These are phyloP conservation scores for Erodium moschatum DNA, from an alignment of 441 rosid species.

Conservation along the genomic window DNA sequence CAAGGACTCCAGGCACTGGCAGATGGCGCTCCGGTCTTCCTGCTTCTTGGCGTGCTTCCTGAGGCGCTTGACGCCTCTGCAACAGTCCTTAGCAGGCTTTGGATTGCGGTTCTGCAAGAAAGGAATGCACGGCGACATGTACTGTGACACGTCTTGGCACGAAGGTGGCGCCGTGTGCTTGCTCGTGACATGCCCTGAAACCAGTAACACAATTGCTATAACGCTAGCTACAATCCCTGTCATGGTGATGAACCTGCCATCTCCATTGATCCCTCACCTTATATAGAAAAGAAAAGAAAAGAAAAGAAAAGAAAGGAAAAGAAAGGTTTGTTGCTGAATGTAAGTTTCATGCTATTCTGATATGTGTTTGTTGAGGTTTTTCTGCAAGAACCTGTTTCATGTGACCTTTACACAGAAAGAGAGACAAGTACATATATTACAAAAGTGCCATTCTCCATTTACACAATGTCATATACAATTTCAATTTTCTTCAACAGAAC, in stretches of 20 bases:
- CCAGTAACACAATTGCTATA: neutral
- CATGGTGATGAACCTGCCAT: neutral
- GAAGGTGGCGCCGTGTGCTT: neutral
- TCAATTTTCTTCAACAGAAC: neutral
- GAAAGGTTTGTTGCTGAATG: neutral
- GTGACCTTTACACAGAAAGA: no score
- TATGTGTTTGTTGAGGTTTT: neutral
- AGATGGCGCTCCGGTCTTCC: slow-evolving; percentile 5
- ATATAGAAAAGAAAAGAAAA: no score
- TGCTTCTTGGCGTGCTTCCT: slow-evolving; percentile 5
- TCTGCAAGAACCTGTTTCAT: neutral
- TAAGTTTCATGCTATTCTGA: neutral
- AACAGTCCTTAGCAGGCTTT: neutral
- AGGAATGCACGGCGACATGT: neutral
- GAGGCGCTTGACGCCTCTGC: slow-evolving; percentile 1
- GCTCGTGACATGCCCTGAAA: neutral
- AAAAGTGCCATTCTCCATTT: slow-evolving; percentile 2
- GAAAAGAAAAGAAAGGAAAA: neutral
- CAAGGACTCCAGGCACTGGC: neutral
- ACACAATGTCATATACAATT: slow-evolving; percentile 14
- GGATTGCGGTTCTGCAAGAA: neutral
- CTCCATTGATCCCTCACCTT: no score
- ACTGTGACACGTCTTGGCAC: neutral
- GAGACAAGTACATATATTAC: neutral
- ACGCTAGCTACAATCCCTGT: neutral